Conservation (phyloP, 2,329 filamentous ascomycete genomes). For the Colletotrichum tanaceti region DNA sequence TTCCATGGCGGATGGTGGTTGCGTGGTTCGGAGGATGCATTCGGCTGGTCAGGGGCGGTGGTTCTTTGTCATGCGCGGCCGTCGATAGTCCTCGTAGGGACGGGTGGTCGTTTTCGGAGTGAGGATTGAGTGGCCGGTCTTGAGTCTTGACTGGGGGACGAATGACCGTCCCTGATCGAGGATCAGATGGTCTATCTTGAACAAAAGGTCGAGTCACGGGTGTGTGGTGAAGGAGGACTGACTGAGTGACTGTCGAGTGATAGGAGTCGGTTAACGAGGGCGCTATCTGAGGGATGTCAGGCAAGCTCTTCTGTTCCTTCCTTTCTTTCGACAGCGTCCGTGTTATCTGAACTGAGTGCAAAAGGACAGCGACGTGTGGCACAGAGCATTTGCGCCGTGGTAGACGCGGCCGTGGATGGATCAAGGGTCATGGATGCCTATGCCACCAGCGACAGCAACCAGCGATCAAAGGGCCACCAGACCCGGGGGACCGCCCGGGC, state of each 20-base stretch:
- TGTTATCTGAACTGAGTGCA: neutral
- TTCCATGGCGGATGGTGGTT: conserved; percentile 50
- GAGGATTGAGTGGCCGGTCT: neutral
- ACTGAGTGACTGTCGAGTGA: neutral
- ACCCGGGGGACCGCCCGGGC: too few relatives aligned
- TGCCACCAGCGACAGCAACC: too few relatives aligned
- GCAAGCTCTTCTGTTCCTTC: neutral
- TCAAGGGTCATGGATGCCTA: neutral
- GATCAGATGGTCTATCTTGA: too few relatives aligned
- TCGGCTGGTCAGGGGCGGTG: conserved; percentile 23
- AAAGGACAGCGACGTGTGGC: neutral
- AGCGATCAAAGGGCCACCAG: neutral
- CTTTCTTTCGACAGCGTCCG: neutral
- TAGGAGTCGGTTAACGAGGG: neutral
- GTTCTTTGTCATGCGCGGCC: conserved; percentile 17
- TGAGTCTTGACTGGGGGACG: neutral
- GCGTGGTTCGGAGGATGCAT: conserved; percentile 34
- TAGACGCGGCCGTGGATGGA: neutral
- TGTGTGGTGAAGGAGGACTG: neutral
- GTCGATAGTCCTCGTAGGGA: neutral
- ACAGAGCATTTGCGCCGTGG: conserved; percentile 3
- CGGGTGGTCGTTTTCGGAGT: neutral
- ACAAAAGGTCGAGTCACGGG: neutral
- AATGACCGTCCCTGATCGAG: too few relatives aligned
- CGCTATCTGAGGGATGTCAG: conserved; percentile 18